These are phyloP conservation scores for Elongisporangium undulatum DNA, from an alignment of 352 stramenopile species.

Conservation along the genomic window DNA sequence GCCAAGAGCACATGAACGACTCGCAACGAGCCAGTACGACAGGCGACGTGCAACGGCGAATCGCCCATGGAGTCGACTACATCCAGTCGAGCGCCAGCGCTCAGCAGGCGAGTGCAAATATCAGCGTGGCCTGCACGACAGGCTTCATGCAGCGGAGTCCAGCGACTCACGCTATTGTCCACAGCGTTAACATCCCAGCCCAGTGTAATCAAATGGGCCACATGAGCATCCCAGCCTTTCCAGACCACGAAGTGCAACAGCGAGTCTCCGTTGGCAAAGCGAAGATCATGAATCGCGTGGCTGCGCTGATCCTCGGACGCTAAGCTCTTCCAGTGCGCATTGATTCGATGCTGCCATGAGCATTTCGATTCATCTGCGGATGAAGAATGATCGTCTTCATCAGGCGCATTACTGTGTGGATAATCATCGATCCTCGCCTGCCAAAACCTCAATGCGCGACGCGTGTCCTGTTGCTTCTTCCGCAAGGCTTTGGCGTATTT, in stretches of 20 bases:
- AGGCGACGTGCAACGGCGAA: slow-evolving; percentile 48
- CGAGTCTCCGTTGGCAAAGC: slow-evolving; percentile 30
- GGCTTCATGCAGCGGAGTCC: slow-evolving; percentile 54
- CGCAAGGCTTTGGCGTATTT: slow-evolving; percentile 34
- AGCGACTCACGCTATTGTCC: slow-evolving; percentile 37
- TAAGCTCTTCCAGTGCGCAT: slow-evolving; percentile 9
- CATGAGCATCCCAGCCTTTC: slow-evolving; percentile 28
- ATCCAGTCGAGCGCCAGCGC: slow-evolving; percentile 29
- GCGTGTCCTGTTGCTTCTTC: slow-evolving; percentile 15
- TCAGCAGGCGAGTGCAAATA: slow-evolving; percentile 32
- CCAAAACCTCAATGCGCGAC: slow-evolving; percentile 19
- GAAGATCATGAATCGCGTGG: slow-evolving; percentile 1
- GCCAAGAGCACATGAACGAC: slow-evolving; percentile 44
- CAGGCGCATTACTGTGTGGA: neutral
- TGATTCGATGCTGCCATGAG: slow-evolving; percentile 11
- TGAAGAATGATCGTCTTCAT: neutral
- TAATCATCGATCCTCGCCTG: slow-evolving; percentile 19
- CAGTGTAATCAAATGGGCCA: slow-evolving; percentile 20
- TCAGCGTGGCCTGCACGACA: slow-evolving; percentile 34
- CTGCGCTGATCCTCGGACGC: neutral
- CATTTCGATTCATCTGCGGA: neutral
- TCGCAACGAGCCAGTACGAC: slow-evolving; percentile 29
- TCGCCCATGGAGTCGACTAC: slow-evolving; percentile 40
- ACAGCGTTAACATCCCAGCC: slow-evolving; percentile 37
- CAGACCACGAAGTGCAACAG: slow-evolving; percentile 50